phyloP scores from a whole-genome alignment of 164 flowering plant genomes.

The Magnolia kwangsiensis region DNA sequence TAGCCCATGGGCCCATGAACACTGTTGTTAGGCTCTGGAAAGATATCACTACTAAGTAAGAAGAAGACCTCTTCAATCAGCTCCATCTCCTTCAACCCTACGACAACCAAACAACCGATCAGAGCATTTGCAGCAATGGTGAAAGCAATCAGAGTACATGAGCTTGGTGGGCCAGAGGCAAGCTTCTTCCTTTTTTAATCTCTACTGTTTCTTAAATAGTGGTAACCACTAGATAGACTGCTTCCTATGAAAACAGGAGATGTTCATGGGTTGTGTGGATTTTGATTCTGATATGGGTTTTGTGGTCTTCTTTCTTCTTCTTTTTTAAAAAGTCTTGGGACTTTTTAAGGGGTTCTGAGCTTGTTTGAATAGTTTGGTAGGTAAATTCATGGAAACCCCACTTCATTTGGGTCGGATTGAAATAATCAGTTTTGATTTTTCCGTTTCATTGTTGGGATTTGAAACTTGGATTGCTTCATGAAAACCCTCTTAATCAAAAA shows the following conservation, averaged over 20 bases:
- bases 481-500: too few relatives aligned
- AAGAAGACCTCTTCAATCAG: background rate
- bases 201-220: background rate
- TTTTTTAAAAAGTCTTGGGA: background rate
- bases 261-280: background rate
- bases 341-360: background rate
- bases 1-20: background rate
- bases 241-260: background rate
- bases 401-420: background rate
- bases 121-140: conserved; percentile 51
- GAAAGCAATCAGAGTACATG: conserved; percentile 73
- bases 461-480: background rate
- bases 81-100: background rate
- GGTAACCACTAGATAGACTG: background rate
- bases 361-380: background rate
- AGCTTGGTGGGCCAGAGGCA: conserved; percentile 80
- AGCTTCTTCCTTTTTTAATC: background rate
- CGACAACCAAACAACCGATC: background rate
- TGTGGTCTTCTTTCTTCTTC: background rate
- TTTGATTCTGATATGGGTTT: background rate
- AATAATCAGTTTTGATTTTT: background rate
- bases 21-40: background rate
- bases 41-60: background rate
- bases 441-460: too few relatives aligned
- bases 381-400: background rate